These are phyloP conservation scores for Podosphaera fusca DNA, from an alignment of 2,329 filamentous ascomycete species.

Conservation along the genomic window DNA sequence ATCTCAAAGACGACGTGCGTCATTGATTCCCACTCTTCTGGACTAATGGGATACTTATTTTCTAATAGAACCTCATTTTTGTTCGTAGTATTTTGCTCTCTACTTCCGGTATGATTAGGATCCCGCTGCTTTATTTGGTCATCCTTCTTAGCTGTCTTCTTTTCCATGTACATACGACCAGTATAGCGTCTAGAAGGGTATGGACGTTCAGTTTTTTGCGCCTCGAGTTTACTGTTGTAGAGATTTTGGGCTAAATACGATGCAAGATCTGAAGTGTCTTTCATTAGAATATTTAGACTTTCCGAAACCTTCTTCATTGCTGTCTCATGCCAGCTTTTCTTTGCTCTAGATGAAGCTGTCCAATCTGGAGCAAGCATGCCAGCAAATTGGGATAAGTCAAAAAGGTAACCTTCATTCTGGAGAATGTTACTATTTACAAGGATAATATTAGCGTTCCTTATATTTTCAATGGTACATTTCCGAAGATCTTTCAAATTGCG, in stretches of 20 bases:
- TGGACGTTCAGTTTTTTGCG: constrained; percentile 7
- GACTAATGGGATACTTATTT: background rate
- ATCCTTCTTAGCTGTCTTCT: background rate
- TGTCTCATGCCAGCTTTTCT: constrained; percentile 28
- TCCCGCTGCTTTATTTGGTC: background rate
- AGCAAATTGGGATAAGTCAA: constrained; percentile 25
- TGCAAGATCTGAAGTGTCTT: constrained; percentile 8
- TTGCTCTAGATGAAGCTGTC: constrained; percentile 19
- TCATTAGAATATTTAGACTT: constrained; percentile 12
- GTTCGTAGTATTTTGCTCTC: background rate
- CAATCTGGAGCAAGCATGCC: constrained; percentile 18
- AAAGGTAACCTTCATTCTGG: constrained; percentile 23
- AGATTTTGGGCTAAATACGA: constrained; percentile 4
- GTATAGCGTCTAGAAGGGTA: constrained; percentile 13
- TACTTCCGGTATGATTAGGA: background rate
- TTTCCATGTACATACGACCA: constrained; percentile 10
- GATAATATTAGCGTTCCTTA: constrained; percentile 28
- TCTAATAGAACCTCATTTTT: background rate
- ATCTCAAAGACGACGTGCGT: constrained; percentile 23
- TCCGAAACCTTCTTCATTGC: constrained; percentile 20
- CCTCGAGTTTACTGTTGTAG: constrained; percentile 16
- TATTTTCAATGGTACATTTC: constrained; percentile 20
- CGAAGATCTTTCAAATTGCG: constrained; percentile 18
- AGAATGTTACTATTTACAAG: constrained; percentile 29
- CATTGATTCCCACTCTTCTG: background rate